A percentile compares a stretch with the other conserved stretches of the same genome.
These are phyloP conservation scores for Venturia pyrina DNA, from an alignment of 2,329 filamentous ascomycete genomes.

Conservation along the genomic window DNA sequence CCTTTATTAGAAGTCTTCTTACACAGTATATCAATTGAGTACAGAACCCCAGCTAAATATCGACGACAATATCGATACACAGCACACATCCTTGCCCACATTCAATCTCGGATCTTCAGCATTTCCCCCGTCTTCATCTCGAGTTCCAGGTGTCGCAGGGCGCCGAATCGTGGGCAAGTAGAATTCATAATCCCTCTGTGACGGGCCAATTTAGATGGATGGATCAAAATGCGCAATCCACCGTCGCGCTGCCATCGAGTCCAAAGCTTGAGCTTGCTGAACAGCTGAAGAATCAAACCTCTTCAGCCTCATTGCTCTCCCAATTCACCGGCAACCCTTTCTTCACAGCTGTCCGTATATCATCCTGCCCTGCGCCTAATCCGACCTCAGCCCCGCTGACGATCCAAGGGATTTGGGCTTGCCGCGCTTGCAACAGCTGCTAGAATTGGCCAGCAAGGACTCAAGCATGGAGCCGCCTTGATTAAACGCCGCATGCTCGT, in stretches of 20 bases:
- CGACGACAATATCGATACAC: too few species aligned
- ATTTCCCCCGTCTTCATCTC: neutral
- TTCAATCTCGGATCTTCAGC: neutral
- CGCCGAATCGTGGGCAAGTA: neutral
- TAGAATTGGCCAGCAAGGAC: conserved; percentile 68
- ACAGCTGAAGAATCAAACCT: conserved; percentile 27
- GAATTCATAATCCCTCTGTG: neutral
- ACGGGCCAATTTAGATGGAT: conserved; percentile 16
- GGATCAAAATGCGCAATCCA: conserved; percentile 25
- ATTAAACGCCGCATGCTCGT: conserved; percentile 80
- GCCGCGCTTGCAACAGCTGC: conserved; percentile 76
- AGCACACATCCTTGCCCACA: neutral
- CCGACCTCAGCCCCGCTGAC: conserved; percentile 18
- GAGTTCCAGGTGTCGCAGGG: neutral
- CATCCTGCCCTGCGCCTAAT: conserved; percentile 7
- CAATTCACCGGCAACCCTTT: conserved; percentile 42
- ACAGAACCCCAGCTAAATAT: neutral
- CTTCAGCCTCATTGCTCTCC: conserved; percentile 29
- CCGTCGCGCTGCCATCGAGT: conserved; percentile 21
- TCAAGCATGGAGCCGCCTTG: conserved; percentile 61
- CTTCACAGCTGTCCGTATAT: conserved; percentile 47
- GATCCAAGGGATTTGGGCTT: conserved; percentile 65
- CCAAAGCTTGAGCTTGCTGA: conserved; percentile 20
- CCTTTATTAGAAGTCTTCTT: too few species aligned
- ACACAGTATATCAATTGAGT: neutral